Evolutionary conservation across 345 rosid genomes (phyloP), one percentile per base, ranked within the genome.

Genomic region (Aquilaria yunnanensis): DNA sequence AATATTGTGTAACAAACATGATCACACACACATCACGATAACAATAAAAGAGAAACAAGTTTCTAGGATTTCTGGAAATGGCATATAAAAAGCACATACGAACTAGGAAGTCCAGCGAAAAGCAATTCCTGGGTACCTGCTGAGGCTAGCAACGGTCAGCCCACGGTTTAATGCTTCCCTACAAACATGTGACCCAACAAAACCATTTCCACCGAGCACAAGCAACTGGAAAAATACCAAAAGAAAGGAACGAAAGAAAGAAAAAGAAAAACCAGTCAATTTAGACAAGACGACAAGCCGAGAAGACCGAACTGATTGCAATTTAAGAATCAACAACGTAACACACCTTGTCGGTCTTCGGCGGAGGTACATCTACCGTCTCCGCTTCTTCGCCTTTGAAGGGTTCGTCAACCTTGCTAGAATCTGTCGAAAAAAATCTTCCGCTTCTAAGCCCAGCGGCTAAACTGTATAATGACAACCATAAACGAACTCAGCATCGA

Each of bases 141-240:
- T 95, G 72, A 95, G 88, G 81, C 99, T 91, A 56, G 88, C 84
- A 71, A 91, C 92, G 53, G 82, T 37, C 51, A 89, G 54, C 50
- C 96, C 96, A 41, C 87, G 87, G 54, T 83, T 75, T 46, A 91
- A 62, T 71, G 97, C 99, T 84, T 91, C 96, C 80, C 71, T 87
- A 77, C 92, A 87, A 2, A 95, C 65, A 67, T 88, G 88, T 41
- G 97, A 87, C 67, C 99, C 99, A 68, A 95, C 97, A 83, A 91
- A 95, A 54, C 97, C 99, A 83, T 80, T 95, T 63, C 99, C 99
- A 60, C 99, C 99, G 65, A 95, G 74, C 43, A 95, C 97, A 74
- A 95, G 97, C 70, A 91, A 72, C 99, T 95, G 78, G 77, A 47
- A 70, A 12, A 16, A 73, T 37, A 54, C 43, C 43, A 37, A 5